Conservation (phyloP, 192 early-diverging fungal species). For the Podila horticola region DNA sequence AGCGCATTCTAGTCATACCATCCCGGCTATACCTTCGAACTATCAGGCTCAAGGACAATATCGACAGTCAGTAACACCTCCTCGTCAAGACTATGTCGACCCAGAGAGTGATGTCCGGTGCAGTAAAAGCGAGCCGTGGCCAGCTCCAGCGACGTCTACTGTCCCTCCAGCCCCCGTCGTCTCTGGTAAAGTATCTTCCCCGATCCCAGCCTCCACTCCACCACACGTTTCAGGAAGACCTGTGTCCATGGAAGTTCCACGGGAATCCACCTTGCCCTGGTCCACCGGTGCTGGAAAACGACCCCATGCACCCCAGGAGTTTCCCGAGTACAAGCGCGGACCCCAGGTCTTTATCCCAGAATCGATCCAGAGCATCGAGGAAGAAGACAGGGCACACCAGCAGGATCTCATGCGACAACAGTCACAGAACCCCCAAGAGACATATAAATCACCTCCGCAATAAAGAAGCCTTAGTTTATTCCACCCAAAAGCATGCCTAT, state of each 20-base stretch:
- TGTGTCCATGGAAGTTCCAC: not conserved
- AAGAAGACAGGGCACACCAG: not conserved
- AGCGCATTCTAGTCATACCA: no score
- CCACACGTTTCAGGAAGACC: not conserved
- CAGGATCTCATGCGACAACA: no score
- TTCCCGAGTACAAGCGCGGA: constrained; percentile 3
- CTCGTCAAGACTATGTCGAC: not conserved
- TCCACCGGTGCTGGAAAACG: not conserved
- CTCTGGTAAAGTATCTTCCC: not conserved
- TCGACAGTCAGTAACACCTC: not conserved
- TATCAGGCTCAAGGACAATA: not conserved
- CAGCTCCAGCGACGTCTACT: not conserved
- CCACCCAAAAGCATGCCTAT: no score
- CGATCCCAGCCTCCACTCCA: not conserved
- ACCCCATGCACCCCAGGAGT: not conserved
- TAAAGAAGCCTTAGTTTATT: no score
- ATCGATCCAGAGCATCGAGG: not conserved
- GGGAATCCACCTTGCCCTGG: not conserved
- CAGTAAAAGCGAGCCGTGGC: not conserved
- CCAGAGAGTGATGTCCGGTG: constrained; percentile 6
- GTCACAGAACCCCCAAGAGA: no score
- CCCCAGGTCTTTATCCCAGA: constrained; percentile 8
- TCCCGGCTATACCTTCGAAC: not conserved
- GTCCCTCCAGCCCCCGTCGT: not conserved
- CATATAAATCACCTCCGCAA: no score